Percentiles rank a stretch among this genome's conserved stretches.
Evolutionary conservation across 176 grass and related monocot species (phyloP).

Genomic region (Saccharum officinarum): DNA sequence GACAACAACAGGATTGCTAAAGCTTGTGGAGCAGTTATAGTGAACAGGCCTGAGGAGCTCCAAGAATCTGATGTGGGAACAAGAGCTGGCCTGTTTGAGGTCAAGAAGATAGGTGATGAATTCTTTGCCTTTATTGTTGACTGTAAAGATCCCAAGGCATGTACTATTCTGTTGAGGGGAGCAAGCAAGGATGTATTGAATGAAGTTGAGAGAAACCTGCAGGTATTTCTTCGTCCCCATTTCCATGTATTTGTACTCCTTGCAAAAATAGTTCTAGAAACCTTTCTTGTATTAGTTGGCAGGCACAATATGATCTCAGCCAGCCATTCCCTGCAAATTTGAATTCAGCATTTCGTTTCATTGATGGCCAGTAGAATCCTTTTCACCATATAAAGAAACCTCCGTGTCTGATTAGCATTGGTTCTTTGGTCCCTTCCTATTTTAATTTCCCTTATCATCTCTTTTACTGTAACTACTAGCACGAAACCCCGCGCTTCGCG

Average conservation of each 20-base stretch:
- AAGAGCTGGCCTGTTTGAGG: conserved; percentile 83
- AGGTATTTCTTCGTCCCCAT: conserved; percentile 49
- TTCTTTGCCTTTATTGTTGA: conserved; percentile 93
- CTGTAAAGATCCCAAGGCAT: conserved; percentile 98
- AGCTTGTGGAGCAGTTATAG: conserved; percentile 94
- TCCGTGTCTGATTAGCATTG: background rate
- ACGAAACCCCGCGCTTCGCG: no score
- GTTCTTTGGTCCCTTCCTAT: background rate
- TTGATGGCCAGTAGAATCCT: background rate
- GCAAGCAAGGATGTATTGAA: conserved; percentile 97
- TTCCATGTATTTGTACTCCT: background rate
- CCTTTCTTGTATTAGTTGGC: background rate
- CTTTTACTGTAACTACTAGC: background rate
- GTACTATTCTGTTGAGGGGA: conserved; percentile 94
- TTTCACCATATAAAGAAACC: background rate
- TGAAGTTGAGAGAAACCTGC: conserved; percentile 94
- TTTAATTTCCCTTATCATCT: background rate
- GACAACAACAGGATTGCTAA: conserved; percentile 97
- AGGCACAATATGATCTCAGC: background rate
- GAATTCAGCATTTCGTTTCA: background rate
- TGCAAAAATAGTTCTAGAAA: background rate
- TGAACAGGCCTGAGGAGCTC: conserved; percentile 95
- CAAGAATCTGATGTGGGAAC: conserved; percentile 99
- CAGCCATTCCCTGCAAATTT: background rate
- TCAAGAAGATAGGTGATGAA: conserved; percentile 98